Evolutionary conservation across 1,284 basidiomycete genomes (phyloP).

Genomic region (Ganoderma leucocontextum): DNA sequence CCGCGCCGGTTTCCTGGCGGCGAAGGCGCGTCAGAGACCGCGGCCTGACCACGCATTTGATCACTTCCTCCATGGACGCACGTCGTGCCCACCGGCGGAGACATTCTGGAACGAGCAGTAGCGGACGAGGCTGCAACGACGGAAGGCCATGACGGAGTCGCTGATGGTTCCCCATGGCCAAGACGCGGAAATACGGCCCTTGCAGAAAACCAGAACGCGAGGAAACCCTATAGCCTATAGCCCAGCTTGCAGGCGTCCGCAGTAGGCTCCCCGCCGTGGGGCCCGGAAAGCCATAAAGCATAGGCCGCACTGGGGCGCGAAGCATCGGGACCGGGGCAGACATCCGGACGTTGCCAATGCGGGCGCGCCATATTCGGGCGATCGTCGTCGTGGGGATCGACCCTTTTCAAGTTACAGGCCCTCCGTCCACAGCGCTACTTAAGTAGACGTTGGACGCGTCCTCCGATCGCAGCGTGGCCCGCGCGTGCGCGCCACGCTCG

Average conservation of each 20-base stretch:
- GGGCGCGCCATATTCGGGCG: conserved; percentile 24
- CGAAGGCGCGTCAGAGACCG: neutral
- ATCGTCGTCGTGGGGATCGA: conserved; percentile 28
- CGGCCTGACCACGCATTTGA: conserved; percentile 3
- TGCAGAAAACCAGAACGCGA: neutral
- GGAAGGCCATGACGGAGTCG: neutral
- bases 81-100: neutral
- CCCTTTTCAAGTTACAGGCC: neutral
- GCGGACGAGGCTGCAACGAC: neutral
- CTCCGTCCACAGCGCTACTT: neutral
- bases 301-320: conserved; percentile 19
- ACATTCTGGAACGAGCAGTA: neutral
- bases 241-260: neutral
- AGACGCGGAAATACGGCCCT: neutral
- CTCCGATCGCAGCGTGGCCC: neutral
- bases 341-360: conserved; percentile 23
- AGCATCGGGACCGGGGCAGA: conserved; percentile 29
- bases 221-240: conserved; percentile 10
- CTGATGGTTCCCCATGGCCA: neutral
- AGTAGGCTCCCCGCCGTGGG: conserved; percentile 29
- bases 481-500: conserved; percentile 2
- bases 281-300: conserved; percentile 28
- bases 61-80: neutral
- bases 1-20: conserved; percentile 16
- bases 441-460: neutral